Conservation (phyloP, 2,329 filamentous ascomycete genomes). For the Colletotrichum theobromicola region DNA sequence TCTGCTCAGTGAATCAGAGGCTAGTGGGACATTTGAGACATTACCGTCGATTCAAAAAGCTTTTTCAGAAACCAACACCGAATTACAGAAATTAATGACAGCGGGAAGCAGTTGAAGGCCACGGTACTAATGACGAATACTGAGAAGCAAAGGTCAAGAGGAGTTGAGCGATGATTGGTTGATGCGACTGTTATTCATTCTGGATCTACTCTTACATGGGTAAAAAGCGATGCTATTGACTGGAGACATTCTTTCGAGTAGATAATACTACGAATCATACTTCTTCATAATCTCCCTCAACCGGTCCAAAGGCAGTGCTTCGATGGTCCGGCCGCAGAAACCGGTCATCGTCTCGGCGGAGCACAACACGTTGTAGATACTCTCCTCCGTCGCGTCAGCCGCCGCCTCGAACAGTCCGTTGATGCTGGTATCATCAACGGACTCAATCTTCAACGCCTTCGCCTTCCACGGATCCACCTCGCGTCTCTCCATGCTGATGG, state of each 20-base stretch:
- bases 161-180: not conserved
- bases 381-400: constrained; percentile 68
- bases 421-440: constrained; percentile 64
- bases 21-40: too few species aligned
- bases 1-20: too few species aligned
- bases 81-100: too few species aligned
- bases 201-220: not conserved
- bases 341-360: constrained; percentile 66
- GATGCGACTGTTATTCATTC: not conserved
- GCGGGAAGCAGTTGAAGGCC: too few species aligned
- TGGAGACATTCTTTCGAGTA: not conserved
- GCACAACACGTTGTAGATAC: constrained; percentile 68
- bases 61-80: too few species aligned
- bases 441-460: constrained; percentile 40
- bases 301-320: constrained; percentile 52
- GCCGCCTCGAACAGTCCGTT: constrained; percentile 66
- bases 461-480: constrained; percentile 48
- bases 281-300: constrained; percentile 52
- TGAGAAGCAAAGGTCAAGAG: not conserved
- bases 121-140: too few species aligned
- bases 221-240: not conserved
- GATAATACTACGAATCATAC: constrained; percentile 20
- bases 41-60: too few species aligned
- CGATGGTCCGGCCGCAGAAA: constrained; percentile 51
- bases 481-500: constrained; percentile 27